phyloP scores from a whole-genome alignment of 805 yeast species.

The Wickerhamomyces pijperi region DNA sequence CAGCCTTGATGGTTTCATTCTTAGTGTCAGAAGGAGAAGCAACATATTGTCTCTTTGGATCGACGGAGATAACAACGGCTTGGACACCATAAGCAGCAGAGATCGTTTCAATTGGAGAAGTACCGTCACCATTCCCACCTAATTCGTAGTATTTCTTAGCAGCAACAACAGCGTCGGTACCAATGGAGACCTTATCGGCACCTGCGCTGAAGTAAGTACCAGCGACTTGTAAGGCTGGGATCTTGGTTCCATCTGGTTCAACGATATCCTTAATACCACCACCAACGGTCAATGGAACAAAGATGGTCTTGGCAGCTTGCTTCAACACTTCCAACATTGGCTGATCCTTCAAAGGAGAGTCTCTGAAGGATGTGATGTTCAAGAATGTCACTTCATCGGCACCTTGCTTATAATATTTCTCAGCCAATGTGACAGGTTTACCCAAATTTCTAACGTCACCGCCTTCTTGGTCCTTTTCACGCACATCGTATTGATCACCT shows the following conservation, averaged over 20 bases:
- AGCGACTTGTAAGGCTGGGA: conserved; percentile 87
- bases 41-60: conserved; percentile 83
- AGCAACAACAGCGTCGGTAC: conserved; percentile 91
- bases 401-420: conserved; percentile 83
- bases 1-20: conserved; percentile 55
- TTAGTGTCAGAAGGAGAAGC: conserved; percentile 44
- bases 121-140: conserved; percentile 53
- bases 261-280: conserved; percentile 91
- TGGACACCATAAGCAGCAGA: conserved; percentile 89
- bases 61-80: conserved; percentile 97
- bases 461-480: conserved; percentile 53
- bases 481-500: conserved; percentile 96
- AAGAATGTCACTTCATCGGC: conserved; percentile 95
- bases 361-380: conserved; percentile 91
- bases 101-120: conserved; percentile 85
- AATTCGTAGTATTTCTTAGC: conserved; percentile 70
- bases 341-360: conserved; percentile 83
- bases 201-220: conserved; percentile 88
- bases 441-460: conserved; percentile 82
- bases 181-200: conserved; percentile 96
- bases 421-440: conserved; percentile 91
- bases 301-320: conserved; percentile 76
- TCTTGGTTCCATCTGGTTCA: conserved; percentile 71
- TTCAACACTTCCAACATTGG: conserved; percentile 91
- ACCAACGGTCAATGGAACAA: conserved; percentile 96